Base-by-base conservation (phyloP, 2,329 filamentous ascomycete genomes). In the Scedosporium boydii region DNA sequence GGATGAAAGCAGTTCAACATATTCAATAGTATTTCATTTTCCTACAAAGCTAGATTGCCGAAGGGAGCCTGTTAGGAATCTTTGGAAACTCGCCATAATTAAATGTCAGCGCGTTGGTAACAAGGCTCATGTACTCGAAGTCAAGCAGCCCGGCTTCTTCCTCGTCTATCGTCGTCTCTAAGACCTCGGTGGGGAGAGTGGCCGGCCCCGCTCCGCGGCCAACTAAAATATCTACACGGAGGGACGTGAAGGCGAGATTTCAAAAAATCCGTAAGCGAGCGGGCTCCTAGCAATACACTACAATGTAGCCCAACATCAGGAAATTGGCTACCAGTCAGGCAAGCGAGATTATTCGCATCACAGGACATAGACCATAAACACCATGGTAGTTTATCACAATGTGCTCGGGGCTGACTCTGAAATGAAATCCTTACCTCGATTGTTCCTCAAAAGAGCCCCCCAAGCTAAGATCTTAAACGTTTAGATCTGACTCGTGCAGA, bases 161-260 rank as follows among this genome's bases (percentile, higher is more conserved):
- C 29, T 34, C 29, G 29, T 34, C 29, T 34, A 10, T 59, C 58
- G 91, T 92, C 55, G 80, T 81, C 74, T 95, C 86, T 59, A 97
- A 84, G 23, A 97, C 90, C 3, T 84, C 77, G 12, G 90, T 96
- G 26, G 93, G 93, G 18, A 98, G 82, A 38, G 86, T 80, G n/a
- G 93, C 92, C 58, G 93, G 93, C 66, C 93, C 93, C 61, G 93
- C 93, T 65, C 93, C 92, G 23, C 4, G 6, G 14, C 16, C 44
- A 16, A 46, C 44, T n/a, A 46, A 7, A 46, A 46, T 18, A 46
- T 46, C 2, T 46, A 18, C 44, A 26, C n/a, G 21, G 26, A 26
- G 48, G 21, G 18, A 21, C 18, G 21, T 18, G n/a, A 3, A 53
- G 10, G 48, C n/a, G 48, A 53, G 4, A 53, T 53, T 53, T 53